Evolutionary conservation across 148 eudicot genomes (phyloP).

Genomic region (Silene latifolia): DNA sequence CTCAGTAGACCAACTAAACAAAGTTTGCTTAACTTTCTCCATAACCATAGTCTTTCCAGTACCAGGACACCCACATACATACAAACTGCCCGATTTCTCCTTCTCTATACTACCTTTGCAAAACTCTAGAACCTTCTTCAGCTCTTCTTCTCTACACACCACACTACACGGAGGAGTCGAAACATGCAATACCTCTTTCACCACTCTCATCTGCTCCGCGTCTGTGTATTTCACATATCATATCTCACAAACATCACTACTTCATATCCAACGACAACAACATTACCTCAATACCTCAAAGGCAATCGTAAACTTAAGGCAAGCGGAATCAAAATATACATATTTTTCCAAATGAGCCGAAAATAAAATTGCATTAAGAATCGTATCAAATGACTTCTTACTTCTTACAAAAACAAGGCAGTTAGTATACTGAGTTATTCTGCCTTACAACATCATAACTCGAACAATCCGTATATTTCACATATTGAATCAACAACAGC

Average conservation of each 20-base stretch:
- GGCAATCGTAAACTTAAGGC: neutral
- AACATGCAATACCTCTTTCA: constrained; percentile 76
- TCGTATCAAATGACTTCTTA: too few species aligned
- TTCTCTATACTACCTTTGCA: constrained; percentile 52
- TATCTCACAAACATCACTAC: neutral
- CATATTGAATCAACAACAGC: too few species aligned
- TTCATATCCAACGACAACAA: neutral
- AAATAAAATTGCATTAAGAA: too few species aligned
- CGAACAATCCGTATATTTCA: neutral
- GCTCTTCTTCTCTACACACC: constrained; percentile 74
- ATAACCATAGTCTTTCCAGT: constrained; percentile 80
- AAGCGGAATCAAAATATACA: neutral
- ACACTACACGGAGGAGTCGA: constrained; percentile 55
- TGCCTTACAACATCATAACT: neutral
- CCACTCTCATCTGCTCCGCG: constrained; percentile 50
- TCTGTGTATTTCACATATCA: constrained; percentile 27
- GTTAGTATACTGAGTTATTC: neutral
- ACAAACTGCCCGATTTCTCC: constrained; percentile 67
- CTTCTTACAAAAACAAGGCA: too few species aligned
- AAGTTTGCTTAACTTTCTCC: constrained; percentile 57
- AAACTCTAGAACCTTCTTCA: constrained; percentile 56
- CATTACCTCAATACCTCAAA: neutral
- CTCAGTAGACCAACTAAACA: constrained; percentile 65
- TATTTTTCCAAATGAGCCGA: neutral
- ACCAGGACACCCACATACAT: constrained; percentile 80